Percentiles rank a stretch among this genome's conserved stretches.
Conservation (phyloP, 345 rosid species). For the Eucalyptus pauciflora region DNA sequence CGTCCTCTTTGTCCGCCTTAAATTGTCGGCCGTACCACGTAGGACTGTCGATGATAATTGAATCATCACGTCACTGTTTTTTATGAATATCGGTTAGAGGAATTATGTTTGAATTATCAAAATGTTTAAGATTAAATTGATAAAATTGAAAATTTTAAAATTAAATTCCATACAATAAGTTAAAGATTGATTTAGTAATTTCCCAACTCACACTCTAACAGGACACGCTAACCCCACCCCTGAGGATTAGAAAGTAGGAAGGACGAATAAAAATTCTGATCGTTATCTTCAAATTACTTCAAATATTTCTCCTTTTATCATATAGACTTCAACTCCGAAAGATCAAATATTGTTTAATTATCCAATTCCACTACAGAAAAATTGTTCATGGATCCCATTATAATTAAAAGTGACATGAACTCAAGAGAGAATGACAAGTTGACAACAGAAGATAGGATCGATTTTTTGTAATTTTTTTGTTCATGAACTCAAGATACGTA, state of each 20-base stretch:
- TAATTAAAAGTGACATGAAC: no score
- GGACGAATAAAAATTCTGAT: background rate
- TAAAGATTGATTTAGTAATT: background rate
- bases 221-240: background rate
- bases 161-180: background rate
- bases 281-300: background rate
- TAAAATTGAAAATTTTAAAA: accelerated
- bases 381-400: background rate
- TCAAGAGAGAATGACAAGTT: background rate
- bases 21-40: accelerated
- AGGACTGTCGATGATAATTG: accelerated
- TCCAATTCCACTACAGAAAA: background rate
- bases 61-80: accelerated
- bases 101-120: no score
- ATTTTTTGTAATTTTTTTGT: no score
- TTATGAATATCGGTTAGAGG: no score
- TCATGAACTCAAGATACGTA: no score
- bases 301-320: background rate
- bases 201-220: background rate
- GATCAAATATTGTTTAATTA: no score
- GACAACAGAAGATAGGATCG: no score
- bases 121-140: background rate
- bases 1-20: accelerated
- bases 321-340: no score
- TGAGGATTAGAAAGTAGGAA: background rate